A percentile compares a stretch with the other conserved stretches of the same genome.
These are phyloP conservation scores for Fusarium temperatum DNA, from an alignment of 2,329 filamentous ascomycete species.

Conservation along the genomic window DNA sequence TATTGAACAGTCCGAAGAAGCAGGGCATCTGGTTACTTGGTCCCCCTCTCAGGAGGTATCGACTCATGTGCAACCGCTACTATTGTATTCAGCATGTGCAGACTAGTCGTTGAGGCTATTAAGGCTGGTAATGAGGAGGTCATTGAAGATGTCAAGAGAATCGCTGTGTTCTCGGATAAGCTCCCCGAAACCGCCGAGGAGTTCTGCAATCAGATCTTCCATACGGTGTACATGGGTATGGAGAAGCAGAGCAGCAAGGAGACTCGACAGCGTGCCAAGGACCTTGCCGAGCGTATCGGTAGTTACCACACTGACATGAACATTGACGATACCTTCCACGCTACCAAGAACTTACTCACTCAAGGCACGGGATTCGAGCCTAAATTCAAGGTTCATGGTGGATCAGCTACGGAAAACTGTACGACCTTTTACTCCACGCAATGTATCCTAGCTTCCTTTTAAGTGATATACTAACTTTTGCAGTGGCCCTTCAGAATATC, in stretches of 20 bases:
- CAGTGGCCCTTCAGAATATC: constrained; percentile 23
- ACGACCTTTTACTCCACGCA: background rate
- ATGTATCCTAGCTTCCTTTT: too few relatives aligned
- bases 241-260: constrained; percentile 71
- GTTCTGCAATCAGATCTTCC: constrained; percentile 55
- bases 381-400: constrained; percentile 65
- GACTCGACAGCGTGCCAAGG: constrained; percentile 72
- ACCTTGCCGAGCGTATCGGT: constrained; percentile 70
- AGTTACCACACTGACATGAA: constrained; percentile 77
- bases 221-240: constrained; percentile 68
- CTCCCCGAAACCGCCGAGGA: constrained; percentile 66
- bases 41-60: constrained; percentile 32
- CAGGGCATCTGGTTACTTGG: constrained; percentile 17
- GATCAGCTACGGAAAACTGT: constrained; percentile 56
- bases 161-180: constrained; percentile 35
- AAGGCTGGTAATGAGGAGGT: constrained; percentile 29
- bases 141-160: constrained; percentile 50
- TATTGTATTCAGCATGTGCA: constrained; percentile 60
- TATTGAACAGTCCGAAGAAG: constrained; percentile 13
- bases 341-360: constrained; percentile 63
- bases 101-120: constrained; percentile 53
- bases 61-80: constrained; percentile 38
- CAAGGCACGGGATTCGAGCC: constrained; percentile 64
- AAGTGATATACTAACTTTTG: constrained; percentile 45
- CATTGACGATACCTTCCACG: constrained; percentile 72